These are phyloP conservation scores for Chenopodium album DNA, from an alignment of 148 eudicot genomes.

Conservation along the genomic window DNA sequence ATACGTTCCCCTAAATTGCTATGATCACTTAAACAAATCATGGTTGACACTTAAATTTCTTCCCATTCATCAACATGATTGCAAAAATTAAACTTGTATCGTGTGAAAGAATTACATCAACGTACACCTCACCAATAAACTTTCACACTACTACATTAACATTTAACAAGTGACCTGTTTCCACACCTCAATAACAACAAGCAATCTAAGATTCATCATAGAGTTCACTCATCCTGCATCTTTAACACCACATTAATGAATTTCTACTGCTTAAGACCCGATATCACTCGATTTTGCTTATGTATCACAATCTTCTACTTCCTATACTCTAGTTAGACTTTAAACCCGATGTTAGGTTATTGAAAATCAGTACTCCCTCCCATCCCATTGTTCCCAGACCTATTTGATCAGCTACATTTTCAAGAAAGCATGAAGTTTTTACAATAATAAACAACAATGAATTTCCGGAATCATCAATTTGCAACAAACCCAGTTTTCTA, in stretches of 20 bases:
- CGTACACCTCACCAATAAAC: not conserved
- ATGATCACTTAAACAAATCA: not conserved
- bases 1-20: not conserved
- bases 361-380: not conserved
- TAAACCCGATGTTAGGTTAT: not conserved
- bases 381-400: not conserved
- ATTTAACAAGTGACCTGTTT: not conserved
- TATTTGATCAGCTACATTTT: not conserved
- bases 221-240: not conserved
- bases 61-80: not conserved
- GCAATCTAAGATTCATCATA: not conserved
- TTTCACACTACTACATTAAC: not conserved
- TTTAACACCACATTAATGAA: not conserved
- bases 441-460: not conserved
- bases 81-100: not conserved
- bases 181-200: not conserved
- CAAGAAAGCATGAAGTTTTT: not conserved
- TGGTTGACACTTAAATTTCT: not conserved
- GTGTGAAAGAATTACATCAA: not conserved
- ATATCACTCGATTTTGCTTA: not conserved
- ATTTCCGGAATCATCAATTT: not conserved
- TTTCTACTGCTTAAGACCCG: not conserved
- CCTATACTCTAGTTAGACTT: not conserved
- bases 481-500: not conserved
- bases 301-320: not conserved